Base-by-base conservation (phyloP, 1,284 basidiomycete genomes). In the Peniophora sp. region DNA sequence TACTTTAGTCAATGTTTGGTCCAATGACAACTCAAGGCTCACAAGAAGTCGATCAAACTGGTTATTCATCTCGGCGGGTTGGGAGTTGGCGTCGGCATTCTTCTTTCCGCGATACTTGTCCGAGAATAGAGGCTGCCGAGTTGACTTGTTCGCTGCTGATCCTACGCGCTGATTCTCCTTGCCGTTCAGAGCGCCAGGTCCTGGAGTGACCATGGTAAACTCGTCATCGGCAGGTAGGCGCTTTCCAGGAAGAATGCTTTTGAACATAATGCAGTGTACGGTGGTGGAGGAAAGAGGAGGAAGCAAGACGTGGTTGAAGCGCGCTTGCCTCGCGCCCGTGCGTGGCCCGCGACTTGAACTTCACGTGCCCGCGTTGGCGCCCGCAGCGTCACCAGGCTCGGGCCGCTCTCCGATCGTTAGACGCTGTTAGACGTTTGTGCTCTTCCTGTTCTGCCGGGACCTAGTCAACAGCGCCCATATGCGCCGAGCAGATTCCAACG, bases 1-100 rank as follows among this genome's bases (percentile, higher is more conserved):
- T 12, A 32, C 27, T 32, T 12, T 5, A 32, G 6, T 32, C n/a
- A 15, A 14, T 18, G 20, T 17, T 2, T 3, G 3, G 17, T 12
- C 36, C 24, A 23, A 22, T 12, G 41, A 10, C 12, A 3, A 22
- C 32, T 24, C n/a, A 20, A 42, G 46, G 66, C 78, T 62, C 61
- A 85, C 86, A 60, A 89, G 66, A 51, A 91, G 73, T 59, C 75
- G 79, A 62, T 88, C 85, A 57, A 91, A 91, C 2, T 80, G 87
- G 55, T 79, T 70, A 54, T 79, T 71, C 60, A 75, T 84, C 44
- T 67, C 66, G 12, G 62, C 58, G n/a, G 60, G 62, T 47, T 74
- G 70, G n/a, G 54, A 56, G 2, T 62, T 57, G 18, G 66, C 56
- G 6, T 74, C 68, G 49, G 73, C 74, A 23, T 52, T 57, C 52